Evolutionary conservation across 2,329 filamentous ascomycete species (phyloP).

Genomic region (Alternaria sp.): DNA sequence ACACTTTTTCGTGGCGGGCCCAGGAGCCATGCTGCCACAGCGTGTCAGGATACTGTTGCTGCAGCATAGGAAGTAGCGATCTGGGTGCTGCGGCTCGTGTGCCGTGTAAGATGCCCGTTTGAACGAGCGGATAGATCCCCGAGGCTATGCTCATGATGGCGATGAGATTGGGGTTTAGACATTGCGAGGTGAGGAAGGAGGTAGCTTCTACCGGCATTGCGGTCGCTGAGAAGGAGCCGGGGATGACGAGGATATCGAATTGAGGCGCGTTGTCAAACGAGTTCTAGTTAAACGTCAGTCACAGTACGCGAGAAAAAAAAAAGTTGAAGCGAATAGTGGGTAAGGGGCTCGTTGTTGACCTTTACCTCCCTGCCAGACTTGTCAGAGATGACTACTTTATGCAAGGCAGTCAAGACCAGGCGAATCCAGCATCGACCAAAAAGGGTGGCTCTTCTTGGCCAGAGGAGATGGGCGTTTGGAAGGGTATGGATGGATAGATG

Average conservation of each 20-base stretch:
- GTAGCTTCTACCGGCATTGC: slow-evolving; percentile 30
- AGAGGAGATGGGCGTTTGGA: slow-evolving; percentile 22
- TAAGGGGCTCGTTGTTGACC: slow-evolving; percentile 40
- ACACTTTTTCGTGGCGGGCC: slow-evolving; percentile 40
- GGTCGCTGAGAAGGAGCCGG: slow-evolving; percentile 36
- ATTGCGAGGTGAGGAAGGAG: slow-evolving; percentile 37
- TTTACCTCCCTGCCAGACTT: slow-evolving; percentile 48
- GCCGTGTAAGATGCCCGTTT: slow-evolving; percentile 35
- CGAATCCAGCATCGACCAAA: slow-evolving; percentile 43
- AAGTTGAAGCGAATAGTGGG: slow-evolving; percentile 4
- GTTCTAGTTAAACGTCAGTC: slow-evolving; percentile 37
- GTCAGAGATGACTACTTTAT: slow-evolving; percentile 34
- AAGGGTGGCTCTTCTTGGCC: slow-evolving; percentile 38
- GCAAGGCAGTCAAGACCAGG: slow-evolving; percentile 33
- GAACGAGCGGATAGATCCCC: slow-evolving; percentile 37
- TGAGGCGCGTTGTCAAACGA: slow-evolving; percentile 44
- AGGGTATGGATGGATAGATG: slow-evolving; percentile 23
- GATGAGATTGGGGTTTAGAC: slow-evolving; percentile 27
- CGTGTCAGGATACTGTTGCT: slow-evolving; percentile 36
- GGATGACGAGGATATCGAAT: slow-evolving; percentile 45
- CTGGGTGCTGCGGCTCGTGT: slow-evolving; percentile 36
- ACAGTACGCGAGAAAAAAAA: neutral
- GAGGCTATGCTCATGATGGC: slow-evolving; percentile 43
- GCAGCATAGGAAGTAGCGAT: slow-evolving; percentile 32
- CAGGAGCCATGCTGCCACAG: slow-evolving; percentile 38